These are phyloP conservation scores for Penicillium maclennaniae DNA, from an alignment of 495 filamentous ascomycete species.

Conservation along the genomic window DNA sequence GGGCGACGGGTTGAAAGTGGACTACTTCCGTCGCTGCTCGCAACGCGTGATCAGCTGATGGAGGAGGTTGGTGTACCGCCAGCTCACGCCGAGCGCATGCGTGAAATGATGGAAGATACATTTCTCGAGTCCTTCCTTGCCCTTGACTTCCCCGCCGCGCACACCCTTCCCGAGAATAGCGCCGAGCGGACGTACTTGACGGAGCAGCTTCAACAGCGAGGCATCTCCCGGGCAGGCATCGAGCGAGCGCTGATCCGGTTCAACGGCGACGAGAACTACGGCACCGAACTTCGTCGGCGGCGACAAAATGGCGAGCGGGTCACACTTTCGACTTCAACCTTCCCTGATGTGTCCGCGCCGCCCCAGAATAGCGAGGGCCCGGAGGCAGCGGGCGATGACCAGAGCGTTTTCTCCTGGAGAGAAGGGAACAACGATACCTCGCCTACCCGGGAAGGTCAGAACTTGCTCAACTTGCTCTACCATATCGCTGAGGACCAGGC, in stretches of 20 bases:
- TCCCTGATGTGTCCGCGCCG: conserved; percentile 47
- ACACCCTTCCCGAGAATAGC: conserved; percentile 31
- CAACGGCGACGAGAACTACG: conserved; percentile 43
- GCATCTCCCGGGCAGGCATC: conserved; percentile 41
- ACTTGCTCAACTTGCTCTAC: conserved; percentile 68
- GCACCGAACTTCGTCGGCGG: conserved; percentile 42
- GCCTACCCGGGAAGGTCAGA: conserved; percentile 64
- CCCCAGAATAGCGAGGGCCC: conserved; percentile 43
- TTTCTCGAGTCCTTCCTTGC: conserved; percentile 50
- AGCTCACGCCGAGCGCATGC: conserved; percentile 44
- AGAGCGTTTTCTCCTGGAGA: conserved; percentile 54
- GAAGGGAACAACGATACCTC: conserved; percentile 51
- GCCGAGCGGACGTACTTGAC: conserved; percentile 37
- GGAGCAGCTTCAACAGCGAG: conserved; percentile 40
- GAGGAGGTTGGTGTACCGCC: conserved; percentile 39
- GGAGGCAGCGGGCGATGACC: conserved; percentile 58
- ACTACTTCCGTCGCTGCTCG: conserved; percentile 41
- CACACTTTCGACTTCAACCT: conserved; percentile 39
- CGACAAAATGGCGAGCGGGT: conserved; percentile 42
- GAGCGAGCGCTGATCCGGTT: conserved; percentile 39
- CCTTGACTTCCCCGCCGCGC: conserved; percentile 40
- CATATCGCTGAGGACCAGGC: conserved; percentile 82
- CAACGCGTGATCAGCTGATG: conserved; percentile 46
- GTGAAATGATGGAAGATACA: conserved; percentile 49
- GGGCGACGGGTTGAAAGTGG: conserved; percentile 46